Evolutionary conservation across 1,284 basidiomycete genomes (phyloP).

Genomic region (Austroboletus rostrupii): DNA sequence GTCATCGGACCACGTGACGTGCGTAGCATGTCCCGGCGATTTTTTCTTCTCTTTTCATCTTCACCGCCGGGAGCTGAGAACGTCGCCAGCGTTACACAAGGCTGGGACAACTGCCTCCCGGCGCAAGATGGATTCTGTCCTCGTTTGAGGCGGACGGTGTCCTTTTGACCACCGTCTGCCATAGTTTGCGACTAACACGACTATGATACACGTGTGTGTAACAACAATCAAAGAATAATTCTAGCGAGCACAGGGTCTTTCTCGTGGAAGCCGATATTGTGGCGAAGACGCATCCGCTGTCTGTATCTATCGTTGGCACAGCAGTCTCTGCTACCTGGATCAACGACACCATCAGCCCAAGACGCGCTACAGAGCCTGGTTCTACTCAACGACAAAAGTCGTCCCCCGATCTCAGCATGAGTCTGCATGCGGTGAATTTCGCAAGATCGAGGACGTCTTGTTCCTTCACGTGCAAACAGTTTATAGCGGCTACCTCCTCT

Average conservation of each 20-base stretch:
- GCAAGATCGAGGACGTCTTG: constrained; percentile 52
- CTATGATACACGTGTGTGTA: not conserved
- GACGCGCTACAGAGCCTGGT: not conserved
- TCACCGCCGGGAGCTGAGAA: constrained; percentile 12
- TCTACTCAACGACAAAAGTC: constrained; percentile 60
- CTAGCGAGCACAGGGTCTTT: constrained; percentile 14
- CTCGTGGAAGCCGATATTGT: constrained; percentile 18
- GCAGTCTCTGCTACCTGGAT: constrained; percentile 43
- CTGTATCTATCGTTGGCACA: constrained; percentile 55
- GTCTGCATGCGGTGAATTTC: constrained; percentile 44
- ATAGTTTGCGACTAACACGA: constrained; percentile 68
- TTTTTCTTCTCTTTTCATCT: not conserved
- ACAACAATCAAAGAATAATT: constrained; percentile 19
- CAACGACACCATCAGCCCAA: not conserved
- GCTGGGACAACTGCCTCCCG: constrained; percentile 6
- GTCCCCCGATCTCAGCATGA: constrained; percentile 40
- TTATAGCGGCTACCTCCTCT: constrained; percentile 50
- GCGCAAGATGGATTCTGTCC: constrained; percentile 44
- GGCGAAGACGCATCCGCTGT: constrained; percentile 39
- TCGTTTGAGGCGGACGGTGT: constrained; percentile 72
- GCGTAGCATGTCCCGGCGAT: not conserved
- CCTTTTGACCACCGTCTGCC: constrained; percentile 51
- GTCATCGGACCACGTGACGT: constrained; percentile 23
- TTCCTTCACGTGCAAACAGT: constrained; percentile 57
- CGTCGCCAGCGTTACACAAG: constrained; percentile 6